phyloP scores from a whole-genome alignment of 2,329 filamentous ascomycete genomes.

The Diaporthe sp. region DNA sequence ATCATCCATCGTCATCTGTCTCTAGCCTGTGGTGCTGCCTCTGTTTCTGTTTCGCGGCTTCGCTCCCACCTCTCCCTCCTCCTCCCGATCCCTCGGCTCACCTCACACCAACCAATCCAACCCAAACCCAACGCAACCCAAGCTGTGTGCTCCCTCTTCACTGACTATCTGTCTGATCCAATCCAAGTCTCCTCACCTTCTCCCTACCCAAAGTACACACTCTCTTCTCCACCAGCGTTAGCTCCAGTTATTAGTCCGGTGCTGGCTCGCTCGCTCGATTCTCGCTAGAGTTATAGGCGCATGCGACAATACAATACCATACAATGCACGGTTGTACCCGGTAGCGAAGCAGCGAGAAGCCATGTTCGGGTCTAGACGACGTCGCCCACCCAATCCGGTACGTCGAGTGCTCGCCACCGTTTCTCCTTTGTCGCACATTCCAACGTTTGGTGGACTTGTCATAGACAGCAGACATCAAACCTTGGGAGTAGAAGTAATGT shows the following conservation, averaged over 20 bases:
- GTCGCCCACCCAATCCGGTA: slow-evolving; percentile 64
- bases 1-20: slow-evolving; percentile 29
- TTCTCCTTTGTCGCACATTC: slow-evolving; percentile 32
- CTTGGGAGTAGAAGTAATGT: background rate
- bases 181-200: background rate
- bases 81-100: background rate
- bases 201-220: background rate
- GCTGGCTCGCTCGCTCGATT: background rate
- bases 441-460: slow-evolving; percentile 12
- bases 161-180: background rate
- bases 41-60: slow-evolving; percentile 15
- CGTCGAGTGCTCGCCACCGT: slow-evolving; percentile 51
- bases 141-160: background rate
- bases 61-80: background rate
- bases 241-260: slow-evolving; percentile 11
- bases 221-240: background rate
- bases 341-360: slow-evolving; percentile 35
- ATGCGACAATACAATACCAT: slow-evolving; percentile 20
- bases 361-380: slow-evolving; percentile 69
- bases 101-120: background rate
- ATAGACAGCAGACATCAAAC: background rate
- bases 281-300: slow-evolving; percentile 16
- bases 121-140: background rate
- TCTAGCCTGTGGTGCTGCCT: background rate
- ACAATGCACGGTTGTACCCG: slow-evolving; percentile 31